Conservation (phyloP, 495 filamentous ascomycete species). For the Neurospora sp. region DNA sequence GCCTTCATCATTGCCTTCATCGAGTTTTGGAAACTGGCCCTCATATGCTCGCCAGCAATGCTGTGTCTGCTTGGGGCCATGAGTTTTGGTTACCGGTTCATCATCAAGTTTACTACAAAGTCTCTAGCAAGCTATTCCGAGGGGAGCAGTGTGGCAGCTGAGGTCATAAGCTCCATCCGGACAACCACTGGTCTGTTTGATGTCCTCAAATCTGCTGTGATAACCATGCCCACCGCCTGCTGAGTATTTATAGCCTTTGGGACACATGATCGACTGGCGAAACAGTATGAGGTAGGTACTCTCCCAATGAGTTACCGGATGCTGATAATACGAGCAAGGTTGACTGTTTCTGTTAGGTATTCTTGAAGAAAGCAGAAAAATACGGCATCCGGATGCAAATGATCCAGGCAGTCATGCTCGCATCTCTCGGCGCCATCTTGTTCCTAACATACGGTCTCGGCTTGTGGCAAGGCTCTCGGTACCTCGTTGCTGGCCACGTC, state of each 20-base stretch:
- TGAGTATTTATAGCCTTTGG: neutral
- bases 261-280: neutral
- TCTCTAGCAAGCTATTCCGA: conserved; percentile 55
- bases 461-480: neutral
- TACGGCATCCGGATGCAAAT: neutral
- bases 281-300: neutral
- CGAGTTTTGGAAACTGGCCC: conserved; percentile 59
- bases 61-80: conserved; percentile 51
- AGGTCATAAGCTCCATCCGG: neutral
- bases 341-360: neutral
- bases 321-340: neutral
- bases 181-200: neutral
- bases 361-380: neutral
- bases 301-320: neutral
- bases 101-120: conserved; percentile 61
- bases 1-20: conserved; percentile 67
- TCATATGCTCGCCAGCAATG: conserved; percentile 61
- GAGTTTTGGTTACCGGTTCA: conserved; percentile 54
- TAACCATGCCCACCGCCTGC: neutral
- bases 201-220: neutral
- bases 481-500: neutral
- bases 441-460: neutral
- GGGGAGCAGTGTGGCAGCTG: neutral
- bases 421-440: neutral
- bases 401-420: neutral